Percentiles rank a stretch among this genome's conserved stretches.
Evolutionary conservation across 2,329 filamentous ascomycete genomes (phyloP).

Genomic region (Decorospora gaudefroyi): DNA sequence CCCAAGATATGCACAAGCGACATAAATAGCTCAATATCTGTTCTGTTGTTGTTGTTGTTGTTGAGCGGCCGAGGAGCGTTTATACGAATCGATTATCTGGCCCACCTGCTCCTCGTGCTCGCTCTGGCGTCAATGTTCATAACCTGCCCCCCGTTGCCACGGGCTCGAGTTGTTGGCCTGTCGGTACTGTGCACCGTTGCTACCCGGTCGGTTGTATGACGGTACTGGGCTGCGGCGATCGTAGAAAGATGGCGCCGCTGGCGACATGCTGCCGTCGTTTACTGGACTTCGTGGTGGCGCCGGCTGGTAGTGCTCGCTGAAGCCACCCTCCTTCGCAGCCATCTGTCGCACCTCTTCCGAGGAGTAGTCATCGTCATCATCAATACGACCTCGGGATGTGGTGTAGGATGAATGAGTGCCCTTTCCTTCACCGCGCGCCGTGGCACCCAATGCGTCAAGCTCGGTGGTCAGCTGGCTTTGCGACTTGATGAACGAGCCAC

Average conservation of each 20-base stretch:
- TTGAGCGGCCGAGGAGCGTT: slow-evolving; percentile 37
- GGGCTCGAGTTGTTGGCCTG: slow-evolving; percentile 62
- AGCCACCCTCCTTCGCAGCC: slow-evolving; percentile 41
- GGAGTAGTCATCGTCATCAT: slow-evolving; percentile 70
- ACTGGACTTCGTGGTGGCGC: slow-evolving; percentile 53
- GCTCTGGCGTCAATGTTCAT: slow-evolving; percentile 59
- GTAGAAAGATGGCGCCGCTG: slow-evolving; percentile 35
- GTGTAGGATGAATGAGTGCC: slow-evolving; percentile 49
- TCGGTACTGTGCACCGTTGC: slow-evolving; percentile 47
- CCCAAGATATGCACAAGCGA: slow-evolving; percentile 33
- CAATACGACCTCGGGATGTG: slow-evolving; percentile 60
- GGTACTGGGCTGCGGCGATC: slow-evolving; percentile 41
- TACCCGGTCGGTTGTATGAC: slow-evolving; percentile 47
- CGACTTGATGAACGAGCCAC: slow-evolving; percentile 96
- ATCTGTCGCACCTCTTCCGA: slow-evolving; percentile 52
- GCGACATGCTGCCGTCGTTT: slow-evolving; percentile 44
- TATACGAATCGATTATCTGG: slow-evolving; percentile 45
- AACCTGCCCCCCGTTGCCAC: slow-evolving; percentile 68
- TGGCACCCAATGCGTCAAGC: slow-evolving; percentile 85
- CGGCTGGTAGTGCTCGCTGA: slow-evolving; percentile 50
- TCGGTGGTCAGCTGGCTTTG: slow-evolving; percentile 86
- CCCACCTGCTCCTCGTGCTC: slow-evolving; percentile 45
- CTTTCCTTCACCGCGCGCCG: slow-evolving; percentile 76
- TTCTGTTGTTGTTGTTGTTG: slow-evolving; percentile 19
- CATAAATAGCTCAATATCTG: slow-evolving; percentile 30